Base-by-base conservation (phyloP, 768 basidiomycete species). In the Tulasnella calospora region DNA sequence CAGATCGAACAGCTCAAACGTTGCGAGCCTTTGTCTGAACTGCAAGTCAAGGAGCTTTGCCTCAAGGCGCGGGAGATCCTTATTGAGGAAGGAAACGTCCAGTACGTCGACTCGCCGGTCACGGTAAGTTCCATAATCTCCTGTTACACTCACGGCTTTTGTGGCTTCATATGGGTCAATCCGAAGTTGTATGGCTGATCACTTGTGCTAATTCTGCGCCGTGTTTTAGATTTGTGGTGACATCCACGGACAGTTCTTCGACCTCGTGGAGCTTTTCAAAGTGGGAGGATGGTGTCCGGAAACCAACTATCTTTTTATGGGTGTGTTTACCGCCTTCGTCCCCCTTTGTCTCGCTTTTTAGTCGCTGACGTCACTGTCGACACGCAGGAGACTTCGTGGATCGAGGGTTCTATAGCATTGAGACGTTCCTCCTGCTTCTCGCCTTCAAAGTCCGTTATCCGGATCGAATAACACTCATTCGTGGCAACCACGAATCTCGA, bases 51-150 rank as follows among this genome's bases (percentile, higher is more conserved):
- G 83, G 89, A 93, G 81, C 88, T 99, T 10, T 99, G 97, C 85
- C 87, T 96, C 82, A 98, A 98, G 83, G 98, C 98, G 35, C 89
- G 96, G 78, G 98, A 99, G 86, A 96, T 98, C 78, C 87, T 98
- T 41, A 94, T 98, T 82, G 97, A 99, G 85, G 97, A 99, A 85
- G 97, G 93, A 2, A 99, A 99, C 83, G 96, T 99, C 1, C 96
- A 98, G 84, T 90, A 92, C 81, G 93, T 99, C 44, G 96, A 98
- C 86, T 92, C 95, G 69, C 97, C 97, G 19, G 96, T 98, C 19
- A 98, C 97, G 46, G 86, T 86, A 40, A 79, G 84, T 81, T 23
- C 21, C 57, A 19, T 19, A 3, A 41, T 23, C 40, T 57, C 38
- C 46, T 41, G 27, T 17, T 13, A 35, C 33, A 33, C 7, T 47